phyloP scores from a whole-genome alignment of 805 yeast genomes.

The Candida palmyrensis region DNA sequence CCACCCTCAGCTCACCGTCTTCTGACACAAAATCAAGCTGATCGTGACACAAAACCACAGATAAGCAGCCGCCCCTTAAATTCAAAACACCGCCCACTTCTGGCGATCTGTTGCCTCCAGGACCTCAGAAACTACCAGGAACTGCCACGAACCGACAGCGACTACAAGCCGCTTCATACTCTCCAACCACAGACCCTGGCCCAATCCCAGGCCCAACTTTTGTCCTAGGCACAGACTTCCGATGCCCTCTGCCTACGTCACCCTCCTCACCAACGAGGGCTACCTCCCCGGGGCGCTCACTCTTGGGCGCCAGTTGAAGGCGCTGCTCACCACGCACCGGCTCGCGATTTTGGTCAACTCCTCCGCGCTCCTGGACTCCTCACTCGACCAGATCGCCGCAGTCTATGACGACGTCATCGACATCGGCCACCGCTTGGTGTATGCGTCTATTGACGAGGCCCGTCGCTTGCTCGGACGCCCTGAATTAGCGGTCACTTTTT shows the following conservation, averaged over 20 bases:
- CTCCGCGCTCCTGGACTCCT: conserved; percentile 10
- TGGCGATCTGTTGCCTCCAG: too few species aligned
- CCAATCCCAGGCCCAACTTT: neutral
- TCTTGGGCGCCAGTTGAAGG: conserved; percentile 16
- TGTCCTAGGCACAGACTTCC: neutral
- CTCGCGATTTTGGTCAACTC: conserved; percentile 16
- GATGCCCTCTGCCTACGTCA: conserved; percentile 15
- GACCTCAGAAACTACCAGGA: too few species aligned
- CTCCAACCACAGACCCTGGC: neutral
- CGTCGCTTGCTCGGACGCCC: conserved; percentile 17
- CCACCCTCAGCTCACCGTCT: too few species aligned
- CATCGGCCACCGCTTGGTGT: conserved; percentile 13
- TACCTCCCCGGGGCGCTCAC: conserved; percentile 24
- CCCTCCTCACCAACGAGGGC: conserved; percentile 21
- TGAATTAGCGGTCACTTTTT: conserved; percentile 22
- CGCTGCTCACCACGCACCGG: conserved; percentile 12
- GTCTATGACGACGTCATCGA: conserved; percentile 23
- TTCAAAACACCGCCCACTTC: too few species aligned
- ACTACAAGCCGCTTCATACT: conserved; percentile 1
- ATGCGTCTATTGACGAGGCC: conserved; percentile 16
- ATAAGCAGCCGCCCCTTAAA: too few species aligned
- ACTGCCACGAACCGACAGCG: too few species aligned
- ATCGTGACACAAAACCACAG: too few species aligned
- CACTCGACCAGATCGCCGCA: conserved; percentile 14
- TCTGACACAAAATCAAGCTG: too few species aligned